phyloP scores from a whole-genome alignment of 148 eudicot species.

The Selenicereus undatus region DNA sequence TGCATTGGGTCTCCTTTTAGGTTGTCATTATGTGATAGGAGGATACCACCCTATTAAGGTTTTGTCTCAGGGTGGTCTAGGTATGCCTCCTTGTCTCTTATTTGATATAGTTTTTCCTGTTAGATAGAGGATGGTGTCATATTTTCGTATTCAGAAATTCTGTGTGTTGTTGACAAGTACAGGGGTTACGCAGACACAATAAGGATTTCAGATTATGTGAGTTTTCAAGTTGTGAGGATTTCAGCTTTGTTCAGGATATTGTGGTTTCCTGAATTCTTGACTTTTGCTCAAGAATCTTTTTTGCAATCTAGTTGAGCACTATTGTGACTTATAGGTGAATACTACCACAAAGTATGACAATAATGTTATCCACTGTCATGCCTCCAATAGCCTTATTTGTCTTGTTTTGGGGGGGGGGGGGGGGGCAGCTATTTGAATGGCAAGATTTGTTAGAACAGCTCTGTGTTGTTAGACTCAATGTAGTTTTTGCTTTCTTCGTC shows the following conservation, averaged over 20 bases:
- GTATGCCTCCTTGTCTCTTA: background rate
- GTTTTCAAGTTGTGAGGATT: too few species aligned
- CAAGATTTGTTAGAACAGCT: background rate
- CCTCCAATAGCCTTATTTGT: background rate
- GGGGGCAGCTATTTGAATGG: background rate
- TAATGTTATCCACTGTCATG: background rate
- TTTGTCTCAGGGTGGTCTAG: background rate
- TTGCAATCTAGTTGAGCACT: too few species aligned
- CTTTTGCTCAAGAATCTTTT: background rate
- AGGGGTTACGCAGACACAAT: background rate
- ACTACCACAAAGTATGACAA: too few species aligned
- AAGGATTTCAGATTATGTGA: too few species aligned
- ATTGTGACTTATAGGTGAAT: too few species aligned
- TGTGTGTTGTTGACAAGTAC: background rate
- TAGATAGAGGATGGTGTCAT: background rate
- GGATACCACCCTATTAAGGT: background rate
- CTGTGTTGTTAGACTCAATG: background rate
- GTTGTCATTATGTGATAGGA: background rate
- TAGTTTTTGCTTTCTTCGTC: background rate
- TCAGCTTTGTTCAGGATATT: background rate
- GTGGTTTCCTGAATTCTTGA: background rate
- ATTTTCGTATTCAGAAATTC: background rate
- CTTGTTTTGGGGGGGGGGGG: too few species aligned
- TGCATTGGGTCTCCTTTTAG: background rate
- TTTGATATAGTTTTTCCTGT: background rate